Base-by-base conservation (phyloP, 257 asterid genomes). In the Ophiorrhiza pumila region DNA sequence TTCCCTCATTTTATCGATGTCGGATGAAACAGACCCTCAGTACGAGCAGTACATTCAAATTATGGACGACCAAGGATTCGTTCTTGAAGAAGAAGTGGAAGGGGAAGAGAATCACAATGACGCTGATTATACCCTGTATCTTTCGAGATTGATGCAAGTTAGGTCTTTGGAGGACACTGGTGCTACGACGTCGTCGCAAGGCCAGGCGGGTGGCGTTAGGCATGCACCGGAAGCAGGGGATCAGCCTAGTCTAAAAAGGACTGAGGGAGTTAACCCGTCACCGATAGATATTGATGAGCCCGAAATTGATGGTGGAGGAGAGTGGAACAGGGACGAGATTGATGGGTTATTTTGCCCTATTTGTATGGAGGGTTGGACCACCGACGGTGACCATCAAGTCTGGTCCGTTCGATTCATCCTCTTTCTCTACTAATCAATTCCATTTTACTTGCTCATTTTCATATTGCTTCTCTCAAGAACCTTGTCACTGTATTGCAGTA, bases 341-440 rank as follows among this genome's bases (percentile, higher is more conserved):
- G 99, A 94, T 66, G 97, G 99, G 22, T 59, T 87, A 65, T 81
- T 69, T 75, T 94, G 99, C 82, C 85, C 99, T 9, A 94, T 94
- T 68, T 94, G 99, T 83, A 84, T 83, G 76, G 99, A 91, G 72
- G 87, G 96, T 56, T 94, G 99, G 98, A 76, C 95, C 68, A 80
- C 81, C 64, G 93, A 82, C 34, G 97, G 95, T 42, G 91, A 86
- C 46, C 99, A 94, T 77, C 87, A 81, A 72, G 71, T 91, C 77
- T 87, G 98, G 99, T 92, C 69, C 47, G 79, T 68, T 18, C 65
- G 61, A 42, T 50, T 34, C 27, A 17, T 61, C 34, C 18, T 68
- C 22, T 7, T 25, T 67, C 15, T 29, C 32, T 49, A 34, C 32
- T 75, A 10, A 29, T 60, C 6, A 27, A 1, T 20, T 42, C 5